Percentiles rank a stretch among this genome's conserved stretches.
These are phyloP conservation scores for Zea luxurians DNA, from an alignment of 176 grass and related monocot species.

Conservation along the genomic window DNA sequence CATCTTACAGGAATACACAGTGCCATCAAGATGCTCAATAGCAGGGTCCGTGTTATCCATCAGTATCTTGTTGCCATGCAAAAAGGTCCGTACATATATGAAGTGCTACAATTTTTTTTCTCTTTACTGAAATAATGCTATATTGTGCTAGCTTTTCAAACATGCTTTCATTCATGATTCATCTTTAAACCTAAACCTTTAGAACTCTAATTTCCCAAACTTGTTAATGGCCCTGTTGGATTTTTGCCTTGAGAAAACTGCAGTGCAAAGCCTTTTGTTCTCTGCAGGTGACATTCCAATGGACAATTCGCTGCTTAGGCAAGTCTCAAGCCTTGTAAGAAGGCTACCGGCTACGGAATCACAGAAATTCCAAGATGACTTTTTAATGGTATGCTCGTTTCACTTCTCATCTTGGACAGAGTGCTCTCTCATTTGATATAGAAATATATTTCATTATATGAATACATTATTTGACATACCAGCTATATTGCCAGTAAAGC, in stretches of 20 bases:
- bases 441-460: no score
- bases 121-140: slow-evolving; percentile 16
- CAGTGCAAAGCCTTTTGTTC: background rate
- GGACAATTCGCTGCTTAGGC: slow-evolving; percentile 91
- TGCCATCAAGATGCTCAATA: slow-evolving; percentile 99
- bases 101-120: background rate
- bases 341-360: slow-evolving; percentile 90
- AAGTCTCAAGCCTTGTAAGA: slow-evolving; percentile 96
- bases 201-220: background rate
- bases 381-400: slow-evolving; percentile 70
- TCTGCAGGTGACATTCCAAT: slow-evolving; percentile 68
- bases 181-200: background rate
- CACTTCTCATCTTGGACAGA: background rate
- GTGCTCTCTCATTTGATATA: background rate
- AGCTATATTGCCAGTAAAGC: background rate
- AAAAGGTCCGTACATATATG: slow-evolving; percentile 49
- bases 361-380: slow-evolving; percentile 96
- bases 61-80: slow-evolving; percentile 96
- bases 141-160: background rate
- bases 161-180: slow-evolving; percentile 7
- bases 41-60: slow-evolving; percentile 84
- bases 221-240: background rate
- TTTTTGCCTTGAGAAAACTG: background rate
- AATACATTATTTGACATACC: background rate
- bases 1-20: slow-evolving; percentile 99